phyloP scores from a whole-genome alignment of 2,329 filamentous ascomycete species.

The Polychaeton citri region DNA sequence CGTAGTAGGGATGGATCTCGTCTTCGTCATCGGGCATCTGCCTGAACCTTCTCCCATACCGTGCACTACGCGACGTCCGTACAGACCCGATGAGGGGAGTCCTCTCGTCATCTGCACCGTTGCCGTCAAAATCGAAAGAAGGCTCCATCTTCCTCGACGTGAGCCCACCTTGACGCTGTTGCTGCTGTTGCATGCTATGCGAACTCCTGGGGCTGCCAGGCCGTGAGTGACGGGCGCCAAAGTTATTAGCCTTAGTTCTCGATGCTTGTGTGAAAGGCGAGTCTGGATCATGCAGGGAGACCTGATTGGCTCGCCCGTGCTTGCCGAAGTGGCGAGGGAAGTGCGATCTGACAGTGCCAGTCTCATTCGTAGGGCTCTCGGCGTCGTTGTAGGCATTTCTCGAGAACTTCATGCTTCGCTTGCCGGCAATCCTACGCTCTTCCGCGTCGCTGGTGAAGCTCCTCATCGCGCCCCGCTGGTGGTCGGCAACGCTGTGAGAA shows the following conservation, averaged over 20 bases:
- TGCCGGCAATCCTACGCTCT: slow-evolving; percentile 51
- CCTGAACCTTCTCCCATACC: slow-evolving; percentile 30
- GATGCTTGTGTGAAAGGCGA: slow-evolving; percentile 61
- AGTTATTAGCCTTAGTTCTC: slow-evolving; percentile 49
- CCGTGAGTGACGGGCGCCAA: slow-evolving; percentile 28
- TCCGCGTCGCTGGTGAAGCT: slow-evolving; percentile 49
- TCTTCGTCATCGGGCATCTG: neutral
- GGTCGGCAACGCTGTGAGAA: slow-evolving; percentile 54
- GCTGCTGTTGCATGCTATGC: slow-evolving; percentile 33
- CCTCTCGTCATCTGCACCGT: slow-evolving; percentile 74
- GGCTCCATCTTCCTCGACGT: slow-evolving; percentile 46
- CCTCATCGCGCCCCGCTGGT: slow-evolving; percentile 37
- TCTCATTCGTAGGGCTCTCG: slow-evolving; percentile 28
- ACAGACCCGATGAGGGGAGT: slow-evolving; percentile 62
- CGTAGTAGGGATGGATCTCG: slow-evolving; percentile 27
- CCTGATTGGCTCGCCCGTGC: slow-evolving; percentile 58
- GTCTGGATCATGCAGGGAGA: slow-evolving; percentile 63
- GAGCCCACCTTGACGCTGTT: slow-evolving; percentile 25
- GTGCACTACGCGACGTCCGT: slow-evolving; percentile 48
- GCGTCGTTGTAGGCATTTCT: slow-evolving; percentile 60
- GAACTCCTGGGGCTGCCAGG: slow-evolving; percentile 52
- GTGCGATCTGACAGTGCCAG: slow-evolving; percentile 37
- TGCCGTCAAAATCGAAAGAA: slow-evolving; percentile 62
- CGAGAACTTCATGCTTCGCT: slow-evolving; percentile 94
- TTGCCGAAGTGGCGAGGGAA: slow-evolving; percentile 72